Base-by-base conservation (phyloP, 2,329 filamentous ascomycete genomes). In the Talaromyces rugulosus region DNA sequence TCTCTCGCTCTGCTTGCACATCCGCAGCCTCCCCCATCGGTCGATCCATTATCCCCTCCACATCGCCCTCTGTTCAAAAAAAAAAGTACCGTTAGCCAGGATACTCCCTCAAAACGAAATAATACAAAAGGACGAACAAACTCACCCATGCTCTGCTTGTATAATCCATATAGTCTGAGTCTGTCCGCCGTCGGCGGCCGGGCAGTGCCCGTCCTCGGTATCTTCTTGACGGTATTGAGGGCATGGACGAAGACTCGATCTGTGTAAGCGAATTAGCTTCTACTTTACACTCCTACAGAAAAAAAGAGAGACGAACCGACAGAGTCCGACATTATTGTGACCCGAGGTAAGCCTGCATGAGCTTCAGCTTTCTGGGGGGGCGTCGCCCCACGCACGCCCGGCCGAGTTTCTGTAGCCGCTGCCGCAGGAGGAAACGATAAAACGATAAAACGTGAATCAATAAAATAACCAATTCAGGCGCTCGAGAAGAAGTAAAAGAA, bases 181-280 rank as follows among this genome's bases (percentile, higher is more conserved):
- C 95, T 89, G 72, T 96, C 93, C 64, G 85, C 82, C 2, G 92
- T 86, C 55, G 95, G 95, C 53, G 95, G 95, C 65, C 95, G 89
- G 65, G 91, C 87, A 58, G 92, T 92, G 66, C 95, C 94, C 18
- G 93, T 96, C 73, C 95, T 94, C 69, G 91, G 91, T 69, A 99
- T 96, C 79, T 96, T 96, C 79, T 97, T 97, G 71, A 99, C 94
- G 28, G 95, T 98, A 80, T 96, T 97, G 77, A 99, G 89, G 67
- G 95, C 95, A 86, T 99, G 94, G 76, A 96, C 94, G 78, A 99
- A 99, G 74, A 99, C 95, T 78, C 95, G 90, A 81, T 99, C 95
- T 98, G 66, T 6, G n/a, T 9, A 8, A 23, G 23, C 34, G n/a
- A 27, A 27, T 62, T 30, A 34, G 56, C 18, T 33, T 28, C 36